Percentiles rank a stretch among this genome's conserved stretches.
Evolutionary conservation across 129 eudicot genomes (phyloP).

Genomic region (Deinandra increscens): DNA sequence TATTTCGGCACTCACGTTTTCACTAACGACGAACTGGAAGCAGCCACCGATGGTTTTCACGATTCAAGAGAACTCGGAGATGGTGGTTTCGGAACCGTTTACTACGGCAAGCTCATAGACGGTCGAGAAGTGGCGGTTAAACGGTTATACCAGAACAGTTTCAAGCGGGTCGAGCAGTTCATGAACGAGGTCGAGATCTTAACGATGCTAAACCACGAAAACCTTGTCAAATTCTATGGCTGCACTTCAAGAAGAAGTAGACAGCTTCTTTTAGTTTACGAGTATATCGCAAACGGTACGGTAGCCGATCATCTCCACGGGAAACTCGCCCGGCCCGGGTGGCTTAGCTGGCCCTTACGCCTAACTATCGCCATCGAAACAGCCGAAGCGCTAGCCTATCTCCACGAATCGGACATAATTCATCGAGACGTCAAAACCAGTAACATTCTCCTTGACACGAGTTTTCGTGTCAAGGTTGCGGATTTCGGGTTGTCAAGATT

Average conservation of each 20-base stretch:
- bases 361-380: conserved; percentile 71
- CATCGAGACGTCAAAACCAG: conserved; percentile 43
- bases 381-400: conserved; percentile 76
- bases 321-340: conserved; percentile 40
- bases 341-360: conserved; percentile 58
- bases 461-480: conserved; percentile 37
- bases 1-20: conserved; percentile 77
- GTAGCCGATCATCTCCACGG: conserved; percentile 90
- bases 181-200: conserved; percentile 39
- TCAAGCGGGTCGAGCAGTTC: conserved; percentile 36
- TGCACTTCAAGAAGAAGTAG: conserved; percentile 77
- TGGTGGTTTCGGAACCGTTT: conserved; percentile 88
- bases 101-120: conserved; percentile 56
- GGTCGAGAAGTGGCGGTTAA: conserved; percentile 46
- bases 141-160: conserved; percentile 33
- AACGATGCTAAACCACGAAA: conserved; percentile 51
- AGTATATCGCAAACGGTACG: conserved; percentile 75
- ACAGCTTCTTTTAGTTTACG: conserved; percentile 76
- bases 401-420: conserved; percentile 48
- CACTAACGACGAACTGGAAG: conserved; percentile 63
- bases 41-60: conserved; percentile 71
- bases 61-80: conserved; percentile 73
- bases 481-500: conserved; percentile 48
- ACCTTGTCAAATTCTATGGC: conserved; percentile 70
- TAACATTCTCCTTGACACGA: conserved; percentile 35